Evolutionary conservation across 495 filamentous ascomycete genomes (phyloP).

Genomic region (Hyaloscypha hepaticicola): DNA sequence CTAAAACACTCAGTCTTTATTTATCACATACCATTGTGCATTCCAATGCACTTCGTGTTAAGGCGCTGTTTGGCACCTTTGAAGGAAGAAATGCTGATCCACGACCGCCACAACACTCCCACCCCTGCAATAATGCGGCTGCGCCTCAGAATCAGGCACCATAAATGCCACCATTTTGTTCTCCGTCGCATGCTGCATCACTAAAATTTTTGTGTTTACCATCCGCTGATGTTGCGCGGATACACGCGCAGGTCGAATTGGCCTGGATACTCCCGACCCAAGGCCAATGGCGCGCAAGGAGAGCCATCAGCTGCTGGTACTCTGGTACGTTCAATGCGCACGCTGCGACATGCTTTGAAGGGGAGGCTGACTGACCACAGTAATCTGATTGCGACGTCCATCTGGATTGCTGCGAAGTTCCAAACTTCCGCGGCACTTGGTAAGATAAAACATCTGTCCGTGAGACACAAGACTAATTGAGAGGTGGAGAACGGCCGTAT

Average conservation of each 20-base stretch:
- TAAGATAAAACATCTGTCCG: neutral
- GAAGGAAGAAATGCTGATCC: too few relatives aligned
- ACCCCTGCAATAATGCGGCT: neutral
- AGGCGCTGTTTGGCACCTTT: too few relatives aligned
- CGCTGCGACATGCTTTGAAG: neutral
- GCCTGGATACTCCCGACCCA: neutral
- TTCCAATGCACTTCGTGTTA: too few relatives aligned
- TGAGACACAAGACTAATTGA: neutral
- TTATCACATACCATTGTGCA: too few relatives aligned
- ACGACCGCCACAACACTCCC: neutral
- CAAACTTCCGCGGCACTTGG: conserved; percentile 2
- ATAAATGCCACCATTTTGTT: neutral
- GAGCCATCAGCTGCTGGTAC: neutral
- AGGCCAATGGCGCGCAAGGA: neutral
- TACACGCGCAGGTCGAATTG: neutral
- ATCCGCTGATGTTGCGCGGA: neutral
- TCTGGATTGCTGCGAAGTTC: conserved; percentile 7
- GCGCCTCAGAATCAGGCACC: neutral
- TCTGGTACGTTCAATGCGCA: neutral
- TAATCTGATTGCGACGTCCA: conserved; percentile 11
- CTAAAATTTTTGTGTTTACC: neutral
- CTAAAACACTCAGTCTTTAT: too few relatives aligned
- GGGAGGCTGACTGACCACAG: neutral
- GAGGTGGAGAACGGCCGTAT: conserved; percentile 1
- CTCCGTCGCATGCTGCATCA: neutral